A percentile compares a stretch with the other conserved stretches of the same genome.
Evolutionary conservation across 140 eudicot species (phyloP).

Genomic region (Bidens hawaiensis): DNA sequence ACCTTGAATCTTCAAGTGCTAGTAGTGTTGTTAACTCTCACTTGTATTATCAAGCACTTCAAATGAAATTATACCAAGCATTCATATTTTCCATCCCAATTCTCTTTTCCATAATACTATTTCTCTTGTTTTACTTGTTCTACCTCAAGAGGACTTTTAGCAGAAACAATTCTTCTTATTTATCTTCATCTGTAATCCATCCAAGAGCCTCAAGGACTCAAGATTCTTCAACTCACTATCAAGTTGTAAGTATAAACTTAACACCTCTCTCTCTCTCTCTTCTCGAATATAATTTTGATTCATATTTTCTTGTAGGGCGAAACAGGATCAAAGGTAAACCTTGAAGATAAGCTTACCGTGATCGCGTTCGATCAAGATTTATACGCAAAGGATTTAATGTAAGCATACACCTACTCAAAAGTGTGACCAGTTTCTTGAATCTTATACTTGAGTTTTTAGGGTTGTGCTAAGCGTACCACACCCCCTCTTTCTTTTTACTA

Average conservation of each 20-base stretch:
- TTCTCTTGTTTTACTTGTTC: constrained; percentile 66
- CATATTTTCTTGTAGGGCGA: constrained; percentile 25
- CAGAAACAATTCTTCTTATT: constrained; percentile 20
- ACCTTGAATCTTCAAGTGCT: constrained; percentile 42
- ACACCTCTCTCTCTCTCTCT: constrained; percentile 16
- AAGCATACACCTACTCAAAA: constrained; percentile 31
- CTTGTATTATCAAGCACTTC: constrained; percentile 61
- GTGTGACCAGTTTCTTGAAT: constrained; percentile 2
- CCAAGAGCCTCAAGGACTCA: constrained; percentile 26
- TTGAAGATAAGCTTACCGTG: constrained; percentile 47
- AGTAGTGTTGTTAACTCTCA: constrained; percentile 38
- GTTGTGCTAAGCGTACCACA: not conserved
- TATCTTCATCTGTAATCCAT: constrained; percentile 23
- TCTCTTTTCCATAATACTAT: constrained; percentile 56
- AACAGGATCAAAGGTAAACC: constrained; percentile 37
- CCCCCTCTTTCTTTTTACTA: no score
- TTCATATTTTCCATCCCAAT: constrained; percentile 75
- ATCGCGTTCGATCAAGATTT: constrained; percentile 44
- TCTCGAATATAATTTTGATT: not conserved
- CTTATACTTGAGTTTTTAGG: not conserved
- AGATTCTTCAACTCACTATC: constrained; percentile 24
- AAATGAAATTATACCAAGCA: constrained; percentile 57
- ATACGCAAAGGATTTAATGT: constrained; percentile 42
- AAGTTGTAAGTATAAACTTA: constrained; percentile 21
- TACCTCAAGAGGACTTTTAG: constrained; percentile 52